A percentile compares a stretch with the other conserved stretches of the same genome.
These are phyloP conservation scores for Elsinoe batatas DNA, from an alignment of 2,329 filamentous ascomycete genomes.

Conservation along the genomic window DNA sequence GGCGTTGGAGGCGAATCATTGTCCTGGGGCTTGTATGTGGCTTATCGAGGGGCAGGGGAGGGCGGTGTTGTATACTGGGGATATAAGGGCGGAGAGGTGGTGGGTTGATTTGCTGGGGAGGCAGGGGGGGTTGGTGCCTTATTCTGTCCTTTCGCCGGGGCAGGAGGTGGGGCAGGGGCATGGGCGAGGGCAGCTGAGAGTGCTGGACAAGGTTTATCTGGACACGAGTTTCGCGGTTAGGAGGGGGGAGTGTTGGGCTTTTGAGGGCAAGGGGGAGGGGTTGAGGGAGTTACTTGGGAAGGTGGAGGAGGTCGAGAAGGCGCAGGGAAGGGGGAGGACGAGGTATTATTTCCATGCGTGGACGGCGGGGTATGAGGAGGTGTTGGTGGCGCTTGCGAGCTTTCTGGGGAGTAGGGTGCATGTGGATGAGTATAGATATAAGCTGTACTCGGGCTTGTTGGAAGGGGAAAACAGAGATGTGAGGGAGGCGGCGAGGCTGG, in stretches of 20 bases:
- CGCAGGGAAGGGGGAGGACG: conserved; percentile 15
- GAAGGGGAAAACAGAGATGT: conserved; percentile 37
- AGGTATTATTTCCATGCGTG: conserved; percentile 74
- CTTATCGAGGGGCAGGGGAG: conserved; percentile 65
- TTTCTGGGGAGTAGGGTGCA: conserved; percentile 64
- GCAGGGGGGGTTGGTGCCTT: conserved; percentile 66
- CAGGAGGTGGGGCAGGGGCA: conserved; percentile 27
- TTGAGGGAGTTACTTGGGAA: conserved; percentile 63
- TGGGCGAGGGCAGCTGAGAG: conserved; percentile 35
- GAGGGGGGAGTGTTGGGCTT: conserved; percentile 39
- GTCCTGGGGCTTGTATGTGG: conserved; percentile 85
- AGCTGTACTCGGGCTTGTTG: conserved; percentile 55
- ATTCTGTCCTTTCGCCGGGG: conserved; percentile 29
- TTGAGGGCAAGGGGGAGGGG: conserved; percentile 62
- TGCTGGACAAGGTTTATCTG: conserved; percentile 72
- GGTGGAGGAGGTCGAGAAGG: conserved; percentile 48
- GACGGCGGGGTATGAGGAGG: conserved; percentile 91
- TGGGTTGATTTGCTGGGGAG: conserved; percentile 66
- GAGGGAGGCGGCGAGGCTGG: conserved; percentile 56
- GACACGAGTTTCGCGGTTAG: conserved; percentile 69
- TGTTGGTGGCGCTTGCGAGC: conserved; percentile 72
- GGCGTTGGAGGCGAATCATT: conserved; percentile 85
- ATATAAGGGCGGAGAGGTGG: conserved; percentile 78
- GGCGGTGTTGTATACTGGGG: conserved; percentile 78
- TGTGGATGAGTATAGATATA: conserved; percentile 69